These are phyloP conservation scores for Sporothrix brasiliensis DNA, from an alignment of 2,329 filamentous ascomycete species.

Conservation along the genomic window DNA sequence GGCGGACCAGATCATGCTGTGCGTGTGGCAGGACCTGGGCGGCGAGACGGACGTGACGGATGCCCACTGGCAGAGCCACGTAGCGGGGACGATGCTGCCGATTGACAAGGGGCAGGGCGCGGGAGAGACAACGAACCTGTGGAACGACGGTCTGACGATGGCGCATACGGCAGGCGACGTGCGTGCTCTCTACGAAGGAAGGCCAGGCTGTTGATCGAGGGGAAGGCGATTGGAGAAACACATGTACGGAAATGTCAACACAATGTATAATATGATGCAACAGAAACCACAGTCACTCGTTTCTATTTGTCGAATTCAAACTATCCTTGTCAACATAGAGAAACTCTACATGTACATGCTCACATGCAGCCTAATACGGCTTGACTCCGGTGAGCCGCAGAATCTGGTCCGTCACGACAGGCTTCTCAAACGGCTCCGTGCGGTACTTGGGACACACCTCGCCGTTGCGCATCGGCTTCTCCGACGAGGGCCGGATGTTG, in stretches of 20 bases:
- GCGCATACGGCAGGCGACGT: background rate
- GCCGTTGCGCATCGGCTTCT: conserved; percentile 9
- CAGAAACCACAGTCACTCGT: background rate
- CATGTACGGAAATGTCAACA: background rate
- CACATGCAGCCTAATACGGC: background rate
- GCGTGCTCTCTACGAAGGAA: background rate
- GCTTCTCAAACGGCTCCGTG: conserved; percentile 8
- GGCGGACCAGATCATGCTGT: background rate
- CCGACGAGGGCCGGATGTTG: background rate
- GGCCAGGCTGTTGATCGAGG: background rate
- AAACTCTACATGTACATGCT: too few relatives aligned
- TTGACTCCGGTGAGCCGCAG: background rate
- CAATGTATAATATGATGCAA: background rate
- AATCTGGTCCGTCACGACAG: background rate
- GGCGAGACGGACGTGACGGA: background rate
- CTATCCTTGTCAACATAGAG: background rate
- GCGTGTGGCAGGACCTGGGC: background rate
- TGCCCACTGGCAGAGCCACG: conserved; percentile 11
- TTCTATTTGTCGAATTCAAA: background rate
- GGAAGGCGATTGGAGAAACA: background rate
- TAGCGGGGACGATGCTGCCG: background rate
- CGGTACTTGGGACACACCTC: conserved; percentile 12
- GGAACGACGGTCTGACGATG: background rate
- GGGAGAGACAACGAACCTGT: background rate
- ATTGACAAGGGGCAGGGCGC: background rate